A percentile compares a stretch with the other conserved stretches of the same genome.
These are phyloP conservation scores for Eucommia ulmoides DNA, from an alignment of 257 asterid genomes.

Conservation along the genomic window DNA sequence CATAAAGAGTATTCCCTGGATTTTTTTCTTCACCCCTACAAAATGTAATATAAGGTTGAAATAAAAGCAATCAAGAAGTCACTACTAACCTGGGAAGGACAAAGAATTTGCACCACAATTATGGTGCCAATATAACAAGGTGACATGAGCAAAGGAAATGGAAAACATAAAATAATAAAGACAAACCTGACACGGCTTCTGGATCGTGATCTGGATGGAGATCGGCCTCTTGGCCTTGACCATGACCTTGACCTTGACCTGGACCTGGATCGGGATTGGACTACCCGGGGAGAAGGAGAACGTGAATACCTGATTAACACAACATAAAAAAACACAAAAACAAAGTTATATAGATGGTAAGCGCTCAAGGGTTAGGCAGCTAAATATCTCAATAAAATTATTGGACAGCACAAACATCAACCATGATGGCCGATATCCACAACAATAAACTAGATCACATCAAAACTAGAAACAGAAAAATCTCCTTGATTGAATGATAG, in stretches of 20 bases:
- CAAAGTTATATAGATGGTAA: conserved; percentile 1
- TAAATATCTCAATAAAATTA: too few species aligned
- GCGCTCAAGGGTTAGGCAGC: conserved; percentile 6
- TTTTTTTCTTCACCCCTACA: conserved; percentile 40
- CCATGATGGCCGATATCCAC: too few species aligned
- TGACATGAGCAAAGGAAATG: background rate
- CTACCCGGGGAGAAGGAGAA: conserved; percentile 75
- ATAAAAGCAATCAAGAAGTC: background rate
- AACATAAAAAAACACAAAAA: conserved; percentile 3
- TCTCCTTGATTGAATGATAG: too few species aligned
- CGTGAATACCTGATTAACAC: conserved; percentile 35
- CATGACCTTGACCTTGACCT: conserved; percentile 43
- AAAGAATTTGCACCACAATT: too few species aligned
- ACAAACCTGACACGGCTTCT: conserved; percentile 69
- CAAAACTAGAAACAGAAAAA: too few species aligned
- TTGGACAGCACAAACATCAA: too few species aligned
- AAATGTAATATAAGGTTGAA: background rate
- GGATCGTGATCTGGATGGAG: conserved; percentile 51
- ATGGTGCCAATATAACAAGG: background rate
- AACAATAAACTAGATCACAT: too few species aligned
- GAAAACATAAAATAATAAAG: background rate
- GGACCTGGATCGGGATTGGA: conserved; percentile 50
- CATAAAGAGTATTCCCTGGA: conserved; percentile 81
- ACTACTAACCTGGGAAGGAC: background rate
- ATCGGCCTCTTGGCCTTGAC: conserved; percentile 49